Base-by-base conservation (phyloP, 2,329 filamentous ascomycete species). In the Colletotrichum echinochloae region DNA sequence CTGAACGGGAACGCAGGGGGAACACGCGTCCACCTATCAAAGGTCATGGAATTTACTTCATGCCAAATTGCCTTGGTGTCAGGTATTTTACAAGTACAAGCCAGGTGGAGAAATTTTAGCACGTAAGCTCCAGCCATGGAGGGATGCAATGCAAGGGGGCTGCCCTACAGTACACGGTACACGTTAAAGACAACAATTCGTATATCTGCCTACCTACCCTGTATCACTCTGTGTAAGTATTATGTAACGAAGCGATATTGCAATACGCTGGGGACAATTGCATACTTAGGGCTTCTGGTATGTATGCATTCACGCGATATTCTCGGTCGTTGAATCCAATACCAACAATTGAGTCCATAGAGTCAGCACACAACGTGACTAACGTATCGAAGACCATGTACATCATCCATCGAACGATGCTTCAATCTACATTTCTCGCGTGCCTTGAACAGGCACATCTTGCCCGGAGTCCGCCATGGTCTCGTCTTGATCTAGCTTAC, bases 21-120 rank as follows among this genome's bases (percentile, higher is more conserved):
- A 70, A 66, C 26, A 70, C 67, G 67, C 67, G 67, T 70, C 56
- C 67, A 61, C 67, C 67, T 66, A 66, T 67, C 67, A 70, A 61
- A 26, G 63, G 56, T 57, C 51, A 52, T 41, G 35, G 55, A 66
- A 55, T 70, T 60, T 65, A 55, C 66, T 60, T 65, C 46, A 54
- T 52, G 44, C 62, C 54, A 66, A 55, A 60, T 56, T 66, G n/a
- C 46, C 26, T 39, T 62, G 30, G 60, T 39, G 35, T 11, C n/a
- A 56, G 52, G 39, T 59, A 37, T 39, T 62, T 28, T 39, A 39
- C 35, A 62, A 48, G 60, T 39, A 39, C 35, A 62, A 48, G 60
- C 60, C 48, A 62, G 48, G 60, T 62, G 60, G 60, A 54, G 60
- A 54, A 61, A 54, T 3, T 23, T 41, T 26, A 35, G 60, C 26